Evolutionary conservation across 257 asterid species (phyloP).

Genomic region (Solanum medicagineum): DNA sequence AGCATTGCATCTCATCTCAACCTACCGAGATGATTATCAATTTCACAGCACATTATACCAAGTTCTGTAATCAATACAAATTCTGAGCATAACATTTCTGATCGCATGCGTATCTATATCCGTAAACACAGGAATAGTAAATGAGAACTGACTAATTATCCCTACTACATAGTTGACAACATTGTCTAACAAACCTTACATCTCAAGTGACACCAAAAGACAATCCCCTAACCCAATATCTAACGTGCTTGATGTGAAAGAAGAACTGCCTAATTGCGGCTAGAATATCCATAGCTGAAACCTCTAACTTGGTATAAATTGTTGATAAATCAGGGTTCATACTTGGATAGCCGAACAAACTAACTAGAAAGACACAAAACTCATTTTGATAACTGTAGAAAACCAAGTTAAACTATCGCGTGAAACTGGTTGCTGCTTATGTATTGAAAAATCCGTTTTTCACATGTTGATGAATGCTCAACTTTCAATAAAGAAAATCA

Average conservation of each 20-base stretch:
- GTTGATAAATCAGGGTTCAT: background rate
- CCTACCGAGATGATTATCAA: constrained; percentile 1
- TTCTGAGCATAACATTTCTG: background rate
- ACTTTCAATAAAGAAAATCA: background rate
- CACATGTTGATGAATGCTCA: background rate
- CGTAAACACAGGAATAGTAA: background rate
- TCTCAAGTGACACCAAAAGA: background rate
- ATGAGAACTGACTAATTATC: background rate
- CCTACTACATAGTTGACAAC: background rate
- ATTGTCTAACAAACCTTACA: background rate
- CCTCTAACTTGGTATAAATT: background rate
- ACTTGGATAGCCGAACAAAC: background rate
- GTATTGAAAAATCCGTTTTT: background rate
- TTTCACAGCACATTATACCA: background rate
- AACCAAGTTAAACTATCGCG: background rate
- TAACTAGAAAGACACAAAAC: background rate
- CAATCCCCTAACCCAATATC: background rate
- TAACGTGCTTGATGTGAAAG: background rate
- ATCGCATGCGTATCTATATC: background rate
- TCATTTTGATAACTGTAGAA: background rate
- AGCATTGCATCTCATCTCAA: constrained; percentile 83
- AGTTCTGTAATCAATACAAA: background rate
- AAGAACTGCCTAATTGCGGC: background rate
- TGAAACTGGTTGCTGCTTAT: background rate
- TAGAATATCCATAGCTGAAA: background rate